Base-by-base conservation (phyloP, 2,329 filamentous ascomycete genomes). In the Magnaporthales sp. region DNA sequence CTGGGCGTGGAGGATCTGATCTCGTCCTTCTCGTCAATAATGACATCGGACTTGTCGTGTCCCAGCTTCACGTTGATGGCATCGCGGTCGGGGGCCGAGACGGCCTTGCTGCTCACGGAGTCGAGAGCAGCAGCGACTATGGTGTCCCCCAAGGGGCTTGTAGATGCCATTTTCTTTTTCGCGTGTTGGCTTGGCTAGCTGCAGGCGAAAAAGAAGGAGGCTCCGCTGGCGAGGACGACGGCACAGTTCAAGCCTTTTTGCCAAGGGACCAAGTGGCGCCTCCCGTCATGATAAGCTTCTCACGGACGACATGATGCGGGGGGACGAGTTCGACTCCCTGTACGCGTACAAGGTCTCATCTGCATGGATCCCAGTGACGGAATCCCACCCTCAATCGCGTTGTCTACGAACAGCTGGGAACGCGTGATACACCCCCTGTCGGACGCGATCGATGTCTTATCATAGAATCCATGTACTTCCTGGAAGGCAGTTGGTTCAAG, bases 21-120 rank as follows among this genome's bases (percentile, higher is more conserved):
- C 24, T 61, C 66, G 10, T 70, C 70, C 65, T 74, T 74, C 31
- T 73, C 72, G 38, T 63, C 31, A 13, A 71, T 70, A n/a, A 63
- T 26, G 4, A 69, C 68, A 32, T 70, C 70, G 30, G 66, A 67
- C 6, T 66, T 62, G 30, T 67, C 69, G 26, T 66, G 31, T 10
- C 66, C 13, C 62, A 66, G 64, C 70, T 77, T 77, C 71, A 77
- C 75, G 67, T 75, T 70, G 68, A 75, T 73, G 5, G 66, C 71
- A 8, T 69, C 11, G 46, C 76, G 72, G 67, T 67, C 73, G 6
- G 75, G 74, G 15, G 73, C 70, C 10, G 72, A 64, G 56, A 74
- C 69, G 63, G 73, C 70, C 67, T 76, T 74, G 9, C 72, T 73
- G 69, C 75, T 74, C 51, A 73, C 68, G 4, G 74, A 67, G 70